Evolutionary conservation across 768 basidiomycete genomes (phyloP).

Genomic region (Chalciporus piperatus): DNA sequence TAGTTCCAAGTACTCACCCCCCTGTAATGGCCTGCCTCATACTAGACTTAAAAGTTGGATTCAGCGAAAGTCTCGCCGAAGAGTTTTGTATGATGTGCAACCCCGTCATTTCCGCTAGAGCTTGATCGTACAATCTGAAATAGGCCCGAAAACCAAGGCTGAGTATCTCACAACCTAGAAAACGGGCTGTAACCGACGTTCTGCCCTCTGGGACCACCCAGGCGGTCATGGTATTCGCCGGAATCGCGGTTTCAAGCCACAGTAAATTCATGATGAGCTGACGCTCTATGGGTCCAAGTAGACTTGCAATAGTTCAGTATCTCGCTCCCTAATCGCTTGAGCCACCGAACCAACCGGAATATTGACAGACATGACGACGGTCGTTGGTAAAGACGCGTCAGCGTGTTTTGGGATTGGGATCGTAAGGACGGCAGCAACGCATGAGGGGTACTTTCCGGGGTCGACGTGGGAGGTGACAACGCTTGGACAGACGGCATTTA

Average conservation of each 20-base stretch:
- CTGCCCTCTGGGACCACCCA: conserved; percentile 76
- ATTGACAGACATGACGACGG: conserved; percentile 90
- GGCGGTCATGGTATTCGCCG: conserved; percentile 61
- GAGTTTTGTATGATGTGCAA: conserved; percentile 69
- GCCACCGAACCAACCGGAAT: conserved; percentile 59
- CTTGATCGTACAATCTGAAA: conserved; percentile 66
- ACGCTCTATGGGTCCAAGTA: conserved; percentile 74
- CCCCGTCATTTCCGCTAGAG: conserved; percentile 58
- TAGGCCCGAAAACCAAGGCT: not conserved
- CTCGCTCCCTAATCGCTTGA: not conserved
- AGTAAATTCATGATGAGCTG: conserved; percentile 86
- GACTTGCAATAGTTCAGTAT: conserved; percentile 38
- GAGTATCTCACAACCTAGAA: not conserved
- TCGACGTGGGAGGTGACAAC: conserved; percentile 9
- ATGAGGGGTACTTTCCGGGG: conserved; percentile 44
- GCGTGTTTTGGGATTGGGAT: conserved; percentile 71
- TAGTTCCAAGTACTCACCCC: conserved; percentile 53
- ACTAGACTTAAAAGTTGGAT: conserved; percentile 71
- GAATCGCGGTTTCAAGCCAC: conserved; percentile 80
- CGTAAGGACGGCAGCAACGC: conserved; percentile 76
- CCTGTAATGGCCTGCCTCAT: conserved; percentile 85
- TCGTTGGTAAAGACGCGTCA: conserved; percentile 76
- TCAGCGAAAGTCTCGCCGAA: conserved; percentile 62
- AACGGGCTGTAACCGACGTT: conserved; percentile 45
- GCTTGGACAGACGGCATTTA: conserved; percentile 27